phyloP scores from a whole-genome alignment of 2,329 filamentous ascomycete species.

The Botrytis pseudocinerea region DNA sequence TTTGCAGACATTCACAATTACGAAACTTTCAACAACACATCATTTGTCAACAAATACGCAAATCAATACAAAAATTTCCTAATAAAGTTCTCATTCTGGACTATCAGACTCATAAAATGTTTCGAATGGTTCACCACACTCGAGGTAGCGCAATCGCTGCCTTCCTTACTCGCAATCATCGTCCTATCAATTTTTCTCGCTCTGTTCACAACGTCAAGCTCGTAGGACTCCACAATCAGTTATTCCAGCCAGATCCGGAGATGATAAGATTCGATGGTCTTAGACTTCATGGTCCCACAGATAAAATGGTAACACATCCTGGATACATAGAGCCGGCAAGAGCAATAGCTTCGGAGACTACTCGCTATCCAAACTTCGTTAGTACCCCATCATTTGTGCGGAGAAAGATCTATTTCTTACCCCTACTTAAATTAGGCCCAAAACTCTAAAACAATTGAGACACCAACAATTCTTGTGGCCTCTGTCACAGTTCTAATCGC shows the following conservation, averaged over 20 bases:
- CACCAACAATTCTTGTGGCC: neutral
- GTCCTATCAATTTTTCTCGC: neutral
- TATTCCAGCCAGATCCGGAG: neutral
- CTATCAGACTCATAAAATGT: neutral
- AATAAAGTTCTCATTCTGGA: neutral
- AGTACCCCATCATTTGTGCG: neutral
- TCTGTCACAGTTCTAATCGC: neutral
- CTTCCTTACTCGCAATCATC: neutral
- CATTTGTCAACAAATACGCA: neutral
- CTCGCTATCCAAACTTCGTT: neutral
- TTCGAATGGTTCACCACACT: neutral
- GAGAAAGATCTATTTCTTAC: neutral
- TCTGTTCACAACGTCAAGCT: neutral
- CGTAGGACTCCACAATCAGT: neutral
- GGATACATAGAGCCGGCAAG: neutral
- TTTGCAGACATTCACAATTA: neutral
- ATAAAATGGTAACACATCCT: neutral
- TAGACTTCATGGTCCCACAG: neutral
- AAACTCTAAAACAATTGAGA: neutral
- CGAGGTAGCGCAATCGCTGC: neutral
- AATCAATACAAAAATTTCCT: too few species aligned
- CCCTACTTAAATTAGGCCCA: neutral
- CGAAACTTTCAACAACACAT: neutral
- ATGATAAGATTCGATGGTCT: neutral
- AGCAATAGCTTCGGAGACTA: neutral